Base-by-base conservation (phyloP, 2,329 filamentous ascomycete genomes). In the Pseudogymnoascus sp. region DNA sequence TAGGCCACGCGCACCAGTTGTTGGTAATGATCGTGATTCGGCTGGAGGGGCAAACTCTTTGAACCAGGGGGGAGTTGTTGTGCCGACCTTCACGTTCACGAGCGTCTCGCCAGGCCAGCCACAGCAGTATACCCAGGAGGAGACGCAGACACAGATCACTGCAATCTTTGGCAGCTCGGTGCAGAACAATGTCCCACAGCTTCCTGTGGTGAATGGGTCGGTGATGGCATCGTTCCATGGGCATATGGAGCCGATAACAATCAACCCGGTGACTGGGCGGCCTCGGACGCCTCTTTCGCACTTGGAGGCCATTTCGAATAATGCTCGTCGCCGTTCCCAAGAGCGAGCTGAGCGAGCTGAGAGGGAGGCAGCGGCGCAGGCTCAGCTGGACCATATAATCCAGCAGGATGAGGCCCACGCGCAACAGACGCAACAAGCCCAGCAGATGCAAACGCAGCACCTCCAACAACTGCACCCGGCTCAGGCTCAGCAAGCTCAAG, bases 271-370 rank as follows among this genome's bases (percentile, higher is more conserved):
- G 28, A 53, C 47, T 53, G 47, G 47, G 8, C 28, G 47, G 6
- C n/a, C 47, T 20, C 28, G 47, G 47, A 53, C 28, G 25, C 47
- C 47, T 20, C 47, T 53, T 53, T 53, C 47, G n/a, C 47, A 53
- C 28, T 35, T 53, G 28, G 33, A 7, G 11, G 47, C 47, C 1
- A 53, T 53, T 20, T 35, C 28, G 28, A 53, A 53, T 18, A 53
- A 53, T 35, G 47, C 47, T 53, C 47, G 47, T n/a, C 47, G 47
- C n/a, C 47, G 47, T 53, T 53, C 47, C 15, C 47, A 53, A 53
- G 47, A 53, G 47, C 47, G 47, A 53, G 47, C 47, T 53, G 47
- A 53, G 47, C 47, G 47, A 14, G 47, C 47, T 53, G 47, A 53
- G 47, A 28, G 28, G 12, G 47, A 33, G 11, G 47, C 47, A 33